A percentile compares a stretch with the other conserved stretches of the same genome.
Evolutionary conservation across 805 yeast species (phyloP).

Genomic region (Candida nanaspora): DNA sequence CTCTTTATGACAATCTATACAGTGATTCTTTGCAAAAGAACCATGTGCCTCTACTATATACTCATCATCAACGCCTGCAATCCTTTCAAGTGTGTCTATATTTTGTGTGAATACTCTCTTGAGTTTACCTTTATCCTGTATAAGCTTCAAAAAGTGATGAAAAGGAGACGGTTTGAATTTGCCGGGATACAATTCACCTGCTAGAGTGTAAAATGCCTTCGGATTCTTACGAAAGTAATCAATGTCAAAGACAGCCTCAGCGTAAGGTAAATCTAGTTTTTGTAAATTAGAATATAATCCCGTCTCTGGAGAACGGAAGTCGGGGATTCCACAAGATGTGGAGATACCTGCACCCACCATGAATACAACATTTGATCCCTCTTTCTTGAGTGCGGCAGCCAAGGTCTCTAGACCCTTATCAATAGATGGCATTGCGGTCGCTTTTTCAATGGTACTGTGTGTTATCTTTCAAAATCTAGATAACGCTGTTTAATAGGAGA

Average conservation of each 20-base stretch:
- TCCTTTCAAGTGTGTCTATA: slow-evolving; percentile 84
- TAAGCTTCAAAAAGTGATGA: slow-evolving; percentile 62
- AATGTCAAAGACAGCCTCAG: slow-evolving; percentile 94
- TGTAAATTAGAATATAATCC: slow-evolving; percentile 79
- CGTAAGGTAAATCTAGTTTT: slow-evolving; percentile 71
- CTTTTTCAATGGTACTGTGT: too few species aligned
- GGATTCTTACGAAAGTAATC: slow-evolving; percentile 74
- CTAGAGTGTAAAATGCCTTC: slow-evolving; percentile 75
- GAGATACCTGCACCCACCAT: slow-evolving; percentile 93
- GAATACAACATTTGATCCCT: slow-evolving; percentile 42
- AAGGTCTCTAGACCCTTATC: background rate
- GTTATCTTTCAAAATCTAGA: too few species aligned
- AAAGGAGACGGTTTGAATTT: slow-evolving; percentile 77
- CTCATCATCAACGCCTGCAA: slow-evolving; percentile 66
- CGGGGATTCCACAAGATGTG: slow-evolving; percentile 92
- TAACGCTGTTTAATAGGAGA: background rate
- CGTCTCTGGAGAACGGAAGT: slow-evolving; percentile 85
- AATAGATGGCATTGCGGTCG: background rate
- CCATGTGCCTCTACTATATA: slow-evolving; percentile 90
- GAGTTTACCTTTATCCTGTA: slow-evolving; percentile 57
- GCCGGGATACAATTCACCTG: slow-evolving; percentile 84
- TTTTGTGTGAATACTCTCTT: slow-evolving; percentile 84
- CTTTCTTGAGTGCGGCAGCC: slow-evolving; percentile 4
- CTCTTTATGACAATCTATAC: slow-evolving; percentile 63
- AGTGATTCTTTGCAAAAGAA: slow-evolving; percentile 77